A percentile compares a stretch with the other conserved stretches of the same genome.
Evolutionary conservation across 2,329 filamentous ascomycete genomes (phyloP).

Genomic region (Fusarium neocosmosporiellum): DNA sequence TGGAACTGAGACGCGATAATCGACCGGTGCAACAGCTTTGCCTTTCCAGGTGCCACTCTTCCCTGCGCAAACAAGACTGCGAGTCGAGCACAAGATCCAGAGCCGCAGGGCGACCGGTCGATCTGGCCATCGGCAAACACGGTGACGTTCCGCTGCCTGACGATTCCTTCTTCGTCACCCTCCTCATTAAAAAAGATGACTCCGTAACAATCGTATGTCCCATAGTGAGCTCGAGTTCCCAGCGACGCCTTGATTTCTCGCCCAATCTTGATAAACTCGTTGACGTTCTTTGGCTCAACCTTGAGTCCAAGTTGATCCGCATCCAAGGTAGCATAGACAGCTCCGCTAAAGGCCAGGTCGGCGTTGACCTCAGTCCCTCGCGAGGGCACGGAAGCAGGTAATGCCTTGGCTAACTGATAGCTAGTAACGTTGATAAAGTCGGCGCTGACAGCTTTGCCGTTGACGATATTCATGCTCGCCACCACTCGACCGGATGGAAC

Average conservation of each 20-base stretch:
- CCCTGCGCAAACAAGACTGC: constrained; percentile 22
- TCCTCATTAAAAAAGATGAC: constrained; percentile 32
- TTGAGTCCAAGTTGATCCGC: constrained; percentile 13
- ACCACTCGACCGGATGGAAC: constrained; percentile 29
- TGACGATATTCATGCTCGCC: neutral
- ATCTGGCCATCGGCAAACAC: constrained; percentile 44
- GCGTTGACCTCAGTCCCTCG: neutral
- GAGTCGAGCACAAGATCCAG: constrained; percentile 37
- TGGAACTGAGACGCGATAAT: constrained; percentile 25
- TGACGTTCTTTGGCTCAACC: constrained; percentile 11
- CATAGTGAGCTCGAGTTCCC: constrained; percentile 10
- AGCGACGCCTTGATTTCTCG: constrained; percentile 30
- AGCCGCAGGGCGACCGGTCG: constrained; percentile 42
- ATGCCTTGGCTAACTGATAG: constrained; percentile 18
- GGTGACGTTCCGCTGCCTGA: constrained; percentile 35
- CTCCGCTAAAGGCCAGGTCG: constrained; percentile 23
- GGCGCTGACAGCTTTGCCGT: constrained; percentile 6
- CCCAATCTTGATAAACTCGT: constrained; percentile 29
- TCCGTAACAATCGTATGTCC: constrained; percentile 20
- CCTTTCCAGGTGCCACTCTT: neutral
- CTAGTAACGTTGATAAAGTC: constrained; percentile 36
- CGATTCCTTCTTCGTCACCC: neutral
- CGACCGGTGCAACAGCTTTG: constrained; percentile 15
- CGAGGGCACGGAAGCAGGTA: constrained; percentile 6
- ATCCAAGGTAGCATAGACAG: constrained; percentile 28